Evolutionary conservation across 768 basidiomycete species (phyloP).

Genomic region (Inosperma sp.): DNA sequence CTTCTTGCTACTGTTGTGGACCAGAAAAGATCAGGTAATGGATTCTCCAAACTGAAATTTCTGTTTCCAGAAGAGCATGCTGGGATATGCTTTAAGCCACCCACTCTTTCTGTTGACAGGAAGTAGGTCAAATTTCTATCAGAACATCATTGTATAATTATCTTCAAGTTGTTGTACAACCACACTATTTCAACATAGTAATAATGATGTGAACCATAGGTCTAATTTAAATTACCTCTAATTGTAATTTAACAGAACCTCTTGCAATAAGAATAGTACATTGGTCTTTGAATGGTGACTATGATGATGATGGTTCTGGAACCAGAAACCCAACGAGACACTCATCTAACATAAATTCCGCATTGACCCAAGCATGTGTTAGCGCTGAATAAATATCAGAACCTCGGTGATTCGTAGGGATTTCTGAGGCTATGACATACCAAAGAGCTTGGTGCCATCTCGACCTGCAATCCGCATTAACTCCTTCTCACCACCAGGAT

Average conservation of each 20-base stretch:
- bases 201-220: neutral
- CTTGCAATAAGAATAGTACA: neutral
- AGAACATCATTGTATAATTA: too few species aligned
- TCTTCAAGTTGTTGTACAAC: too few species aligned
- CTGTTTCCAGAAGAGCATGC: neutral
- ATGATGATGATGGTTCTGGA: constrained; percentile 48
- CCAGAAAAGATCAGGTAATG: constrained; percentile 2
- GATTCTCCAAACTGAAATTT: neutral
- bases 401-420: neutral
- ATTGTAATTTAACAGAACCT: neutral
- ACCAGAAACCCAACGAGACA: constrained; percentile 91
- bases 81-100: neutral
- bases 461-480: constrained; percentile 92
- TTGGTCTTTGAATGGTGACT: neutral
- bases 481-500: constrained; percentile 93
- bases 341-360: constrained; percentile 91
- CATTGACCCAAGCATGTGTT: constrained; percentile 96
- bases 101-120: neutral
- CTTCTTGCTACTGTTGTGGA: constrained; percentile 32
- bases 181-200: too few species aligned
- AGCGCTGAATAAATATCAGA: constrained; percentile 45
- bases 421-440: constrained; percentile 48
- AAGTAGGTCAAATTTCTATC: too few species aligned
- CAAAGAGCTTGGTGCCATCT: constrained; percentile 92
- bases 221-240: neutral